These are phyloP conservation scores for Petunia secreta DNA, from an alignment of 257 asterid species.

Conservation along the genomic window DNA sequence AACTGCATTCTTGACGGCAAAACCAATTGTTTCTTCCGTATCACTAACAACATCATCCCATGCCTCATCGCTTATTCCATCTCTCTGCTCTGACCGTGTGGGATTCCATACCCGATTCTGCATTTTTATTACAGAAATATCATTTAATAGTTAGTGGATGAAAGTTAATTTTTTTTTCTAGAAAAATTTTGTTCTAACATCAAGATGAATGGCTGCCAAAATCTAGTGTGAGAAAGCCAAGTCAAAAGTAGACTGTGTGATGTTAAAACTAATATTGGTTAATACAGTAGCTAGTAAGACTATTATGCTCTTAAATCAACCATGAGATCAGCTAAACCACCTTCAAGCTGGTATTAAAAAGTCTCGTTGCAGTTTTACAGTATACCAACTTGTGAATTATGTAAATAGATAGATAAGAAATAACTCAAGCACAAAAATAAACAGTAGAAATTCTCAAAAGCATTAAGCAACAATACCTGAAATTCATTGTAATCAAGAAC, in stretches of 20 bases:
- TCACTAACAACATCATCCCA: constrained; percentile 45
- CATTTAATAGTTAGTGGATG: neutral
- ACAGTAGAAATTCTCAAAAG: neutral
- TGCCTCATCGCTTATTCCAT: constrained; percentile 41
- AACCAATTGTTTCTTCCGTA: constrained; percentile 82
- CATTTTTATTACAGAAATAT: constrained; percentile 16
- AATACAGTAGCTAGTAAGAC: constrained; percentile 1
- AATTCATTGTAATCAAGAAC: constrained; percentile 79
- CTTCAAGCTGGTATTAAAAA: neutral
- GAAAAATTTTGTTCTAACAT: neutral
- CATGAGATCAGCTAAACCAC: constrained; percentile 1
- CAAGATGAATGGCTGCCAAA: constrained; percentile 1
- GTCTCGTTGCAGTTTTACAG: neutral
- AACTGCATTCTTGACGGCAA: constrained; percentile 87
- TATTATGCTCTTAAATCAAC: neutral
- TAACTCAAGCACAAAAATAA: neutral
- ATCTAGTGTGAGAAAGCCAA: neutral
- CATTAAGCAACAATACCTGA: constrained; percentile 53
- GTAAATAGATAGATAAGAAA: neutral
- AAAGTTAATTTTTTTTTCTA: neutral
- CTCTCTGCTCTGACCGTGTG: constrained; percentile 57
- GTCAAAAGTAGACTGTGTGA: constrained; percentile 4
- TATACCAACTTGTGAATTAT: neutral
- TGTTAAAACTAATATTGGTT: neutral
- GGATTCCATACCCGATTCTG: constrained; percentile 91